Evolutionary conservation across 208 protist species (phyloP), one percentile per base, ranked within the genome.

Genomic region (Trypanosoma scelopori): DNA sequence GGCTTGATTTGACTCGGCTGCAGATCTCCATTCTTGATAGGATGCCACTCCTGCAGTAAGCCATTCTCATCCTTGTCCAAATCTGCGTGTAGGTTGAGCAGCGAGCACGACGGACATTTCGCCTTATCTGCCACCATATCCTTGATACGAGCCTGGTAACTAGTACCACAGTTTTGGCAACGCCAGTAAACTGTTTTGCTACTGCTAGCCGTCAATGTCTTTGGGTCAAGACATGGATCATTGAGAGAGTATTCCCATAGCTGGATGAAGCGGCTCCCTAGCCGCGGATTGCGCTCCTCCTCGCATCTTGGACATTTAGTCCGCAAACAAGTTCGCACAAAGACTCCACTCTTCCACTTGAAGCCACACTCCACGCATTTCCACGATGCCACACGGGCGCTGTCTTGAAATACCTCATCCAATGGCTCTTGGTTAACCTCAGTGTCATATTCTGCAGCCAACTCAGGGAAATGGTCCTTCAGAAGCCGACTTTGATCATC

Each of bases 1-100:
- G 76, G 68, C 18, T 68, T 37, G 12, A 93, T 48, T 42, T 85
- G 70, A 20, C 85, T 82, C 11, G 88, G 58, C 3, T 71, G 72
- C n/a, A 94, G 69, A 55, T 94, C 84, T 13, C 88, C 88, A 62
- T 94, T 94, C 61, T 89, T 89, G 15, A 91, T 61, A 6, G 88
- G 85, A 56, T 94, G 88, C 82, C 82, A 92, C 68, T 94, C 89
- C 57, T 86, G 84, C 57, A 76, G 67, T 56, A 90, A 53, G 22
- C 62, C 67, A 55, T 64, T 71, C 28, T 79, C 76, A 49, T 78
- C 69, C 15, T 79, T 62, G 13, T 51, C 65, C 25, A 78, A 69
- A 18, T 61, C 76, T n/a, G 68, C 73, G 25, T 81, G 62, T 18
- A 77, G 56, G 30, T 60, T 67, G 22, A 71, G 20, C 41, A 87